These are phyloP conservation scores for Vicia sativa DNA, from an alignment of 306 rosid genomes.

Conservation along the genomic window DNA sequence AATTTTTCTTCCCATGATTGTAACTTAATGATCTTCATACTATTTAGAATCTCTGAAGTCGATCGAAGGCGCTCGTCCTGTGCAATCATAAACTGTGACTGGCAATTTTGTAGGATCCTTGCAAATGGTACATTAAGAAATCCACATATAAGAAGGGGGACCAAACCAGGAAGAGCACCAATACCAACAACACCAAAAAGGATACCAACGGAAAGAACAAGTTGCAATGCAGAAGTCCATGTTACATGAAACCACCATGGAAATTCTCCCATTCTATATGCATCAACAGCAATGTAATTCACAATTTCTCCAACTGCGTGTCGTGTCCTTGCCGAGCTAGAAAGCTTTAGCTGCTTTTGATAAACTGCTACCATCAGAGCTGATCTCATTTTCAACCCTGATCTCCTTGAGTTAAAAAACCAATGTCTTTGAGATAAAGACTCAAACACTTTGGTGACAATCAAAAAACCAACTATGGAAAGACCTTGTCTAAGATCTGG, in stretches of 20 bases:
- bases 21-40: background rate
- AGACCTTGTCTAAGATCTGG: slow-evolving; percentile 46
- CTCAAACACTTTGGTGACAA: slow-evolving; percentile 41
- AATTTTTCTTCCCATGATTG: slow-evolving; percentile 74
- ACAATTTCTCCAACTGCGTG: background rate
- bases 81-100: background rate
- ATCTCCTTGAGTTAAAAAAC: background rate
- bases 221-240: slow-evolving; percentile 47
- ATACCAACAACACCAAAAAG: background rate
- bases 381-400: background rate
- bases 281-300: slow-evolving; percentile 48
- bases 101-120: background rate
- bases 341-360: background rate
- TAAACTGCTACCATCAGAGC: background rate
- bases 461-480: slow-evolving; percentile 51
- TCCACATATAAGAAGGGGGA: background rate
- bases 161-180: background rate
- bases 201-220: background rate
- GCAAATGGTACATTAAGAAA: background rate
- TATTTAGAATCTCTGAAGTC: background rate
- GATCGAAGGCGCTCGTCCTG: background rate
- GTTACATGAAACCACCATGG: slow-evolving; percentile 81
- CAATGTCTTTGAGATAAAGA: background rate
- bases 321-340: background rate
- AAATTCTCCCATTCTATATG: slow-evolving; percentile 79